These are phyloP conservation scores for Corymbia calophylla DNA, from an alignment of 441 rosid genomes.

Conservation along the genomic window DNA sequence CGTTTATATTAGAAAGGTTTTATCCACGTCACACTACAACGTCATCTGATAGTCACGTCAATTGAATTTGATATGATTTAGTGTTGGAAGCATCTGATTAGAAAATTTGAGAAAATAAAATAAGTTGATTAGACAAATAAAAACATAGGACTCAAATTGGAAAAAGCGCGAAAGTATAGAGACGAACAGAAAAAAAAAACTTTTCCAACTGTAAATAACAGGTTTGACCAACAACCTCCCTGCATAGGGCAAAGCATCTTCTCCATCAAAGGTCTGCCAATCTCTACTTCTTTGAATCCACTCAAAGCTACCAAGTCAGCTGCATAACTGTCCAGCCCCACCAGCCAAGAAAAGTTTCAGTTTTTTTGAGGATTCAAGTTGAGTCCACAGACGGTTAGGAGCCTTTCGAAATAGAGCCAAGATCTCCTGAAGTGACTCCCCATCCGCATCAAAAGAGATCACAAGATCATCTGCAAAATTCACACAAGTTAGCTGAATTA, in stretches of 20 bases:
- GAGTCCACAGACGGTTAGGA: too few species aligned
- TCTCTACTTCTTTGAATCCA: too few species aligned
- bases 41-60: rapidly evolving
- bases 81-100: background rate
- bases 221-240: background rate
- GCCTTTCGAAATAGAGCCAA: background rate
- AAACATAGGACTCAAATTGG: background rate
- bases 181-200: background rate
- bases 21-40: background rate
- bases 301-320: too few species aligned
- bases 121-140: background rate
- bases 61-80: background rate
- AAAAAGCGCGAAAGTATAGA: background rate
- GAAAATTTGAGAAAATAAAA: background rate
- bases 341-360: too few species aligned
- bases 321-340: too few species aligned
- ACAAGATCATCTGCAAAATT: background rate
- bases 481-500: background rate
- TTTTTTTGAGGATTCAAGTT: too few species aligned
- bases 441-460: background rate
- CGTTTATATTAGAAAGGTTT: background rate
- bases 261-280: background rate
- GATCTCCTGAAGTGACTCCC: background rate
- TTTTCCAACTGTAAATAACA: background rate
- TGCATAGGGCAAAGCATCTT: background rate